Evolutionary conservation across 1,284 basidiomycete genomes (phyloP).

Genomic region (Ganoderma resinaceum): DNA sequence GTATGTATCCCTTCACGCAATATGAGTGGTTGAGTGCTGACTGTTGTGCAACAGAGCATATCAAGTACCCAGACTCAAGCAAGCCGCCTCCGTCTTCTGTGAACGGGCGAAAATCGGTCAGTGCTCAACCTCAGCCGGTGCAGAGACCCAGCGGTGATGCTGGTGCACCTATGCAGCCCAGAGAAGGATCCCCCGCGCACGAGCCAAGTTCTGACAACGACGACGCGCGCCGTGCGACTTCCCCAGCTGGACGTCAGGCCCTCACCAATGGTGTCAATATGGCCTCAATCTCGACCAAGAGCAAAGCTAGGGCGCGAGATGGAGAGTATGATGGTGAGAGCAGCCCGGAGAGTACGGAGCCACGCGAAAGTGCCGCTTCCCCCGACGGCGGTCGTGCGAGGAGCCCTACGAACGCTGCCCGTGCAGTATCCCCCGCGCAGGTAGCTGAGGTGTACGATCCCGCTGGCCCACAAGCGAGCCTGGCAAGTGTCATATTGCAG

Average conservation of each 20-base stretch:
- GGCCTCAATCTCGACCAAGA: constrained; percentile 36
- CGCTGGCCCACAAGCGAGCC: constrained; percentile 51
- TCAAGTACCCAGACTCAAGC: constrained; percentile 89
- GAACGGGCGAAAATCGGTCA: constrained; percentile 49
- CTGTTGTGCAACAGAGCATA: constrained; percentile 68
- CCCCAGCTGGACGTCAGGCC: constrained; percentile 32
- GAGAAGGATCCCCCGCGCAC: constrained; percentile 64
- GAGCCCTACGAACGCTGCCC: constrained; percentile 57
- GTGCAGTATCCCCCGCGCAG: constrained; percentile 62
- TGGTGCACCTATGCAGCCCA: constrained; percentile 38
- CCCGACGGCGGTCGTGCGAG: constrained; percentile 63
- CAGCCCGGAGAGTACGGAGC: constrained; percentile 53
- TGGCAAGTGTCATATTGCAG: constrained; percentile 60
- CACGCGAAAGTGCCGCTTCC: constrained; percentile 58
- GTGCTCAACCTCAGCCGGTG: constrained; percentile 35
- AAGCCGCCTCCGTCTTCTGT: constrained; percentile 53
- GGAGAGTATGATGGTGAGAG: constrained; percentile 60
- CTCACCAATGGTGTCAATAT: constrained; percentile 22
- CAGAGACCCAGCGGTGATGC: constrained; percentile 40
- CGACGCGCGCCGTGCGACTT: constrained; percentile 63
- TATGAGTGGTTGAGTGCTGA: constrained; percentile 18
- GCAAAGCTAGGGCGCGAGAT: constrained; percentile 65
- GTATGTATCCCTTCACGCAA: constrained; percentile 54
- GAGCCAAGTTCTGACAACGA: constrained; percentile 53
- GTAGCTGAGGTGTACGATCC: constrained; percentile 44